A percentile compares a stretch with the other conserved stretches of the same genome.
These are phyloP conservation scores for Handroanthus guayacan DNA, from an alignment of 257 asterid genomes.

Conservation along the genomic window DNA sequence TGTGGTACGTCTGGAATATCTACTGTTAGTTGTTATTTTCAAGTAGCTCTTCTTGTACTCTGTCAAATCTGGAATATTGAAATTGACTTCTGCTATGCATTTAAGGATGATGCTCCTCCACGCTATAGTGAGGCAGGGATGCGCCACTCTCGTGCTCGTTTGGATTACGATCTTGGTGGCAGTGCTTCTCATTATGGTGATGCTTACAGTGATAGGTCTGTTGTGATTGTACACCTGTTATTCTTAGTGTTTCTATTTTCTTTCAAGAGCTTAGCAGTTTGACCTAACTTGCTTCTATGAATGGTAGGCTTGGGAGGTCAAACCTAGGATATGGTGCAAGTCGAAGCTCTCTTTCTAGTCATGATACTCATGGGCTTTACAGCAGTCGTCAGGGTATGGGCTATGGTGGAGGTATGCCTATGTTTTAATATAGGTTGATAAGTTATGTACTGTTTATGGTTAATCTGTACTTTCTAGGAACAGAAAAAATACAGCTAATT, in stretches of 20 bases:
- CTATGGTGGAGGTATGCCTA: constrained; percentile 75
- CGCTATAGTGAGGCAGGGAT: constrained; percentile 82
- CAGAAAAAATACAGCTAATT: background rate
- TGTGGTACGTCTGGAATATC: constrained; percentile 53
- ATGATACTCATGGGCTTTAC: constrained; percentile 84
- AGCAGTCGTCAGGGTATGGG: constrained; percentile 86
- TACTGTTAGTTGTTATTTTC: constrained; percentile 19
- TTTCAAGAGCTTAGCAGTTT: background rate
- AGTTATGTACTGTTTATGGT: background rate
- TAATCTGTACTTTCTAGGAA: background rate
- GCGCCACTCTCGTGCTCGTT: constrained; percentile 90
- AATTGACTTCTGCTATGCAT: constrained; percentile 35
- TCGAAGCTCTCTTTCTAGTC: constrained; percentile 75
- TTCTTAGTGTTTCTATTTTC: background rate
- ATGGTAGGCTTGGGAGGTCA: constrained; percentile 78
- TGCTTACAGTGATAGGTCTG: constrained; percentile 84
- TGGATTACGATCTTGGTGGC: constrained; percentile 79
- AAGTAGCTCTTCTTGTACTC: constrained; percentile 7
- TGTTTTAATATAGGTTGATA: constrained; percentile 2
- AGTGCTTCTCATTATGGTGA: constrained; percentile 85
- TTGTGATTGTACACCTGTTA: background rate
- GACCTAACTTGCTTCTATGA: background rate
- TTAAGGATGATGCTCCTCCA: constrained; percentile 85
- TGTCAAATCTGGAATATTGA: constrained; percentile 28
- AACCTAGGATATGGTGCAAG: constrained; percentile 77